phyloP scores from a whole-genome alignment of 2,329 filamentous ascomycete genomes.

The Talaromyces sp. region DNA sequence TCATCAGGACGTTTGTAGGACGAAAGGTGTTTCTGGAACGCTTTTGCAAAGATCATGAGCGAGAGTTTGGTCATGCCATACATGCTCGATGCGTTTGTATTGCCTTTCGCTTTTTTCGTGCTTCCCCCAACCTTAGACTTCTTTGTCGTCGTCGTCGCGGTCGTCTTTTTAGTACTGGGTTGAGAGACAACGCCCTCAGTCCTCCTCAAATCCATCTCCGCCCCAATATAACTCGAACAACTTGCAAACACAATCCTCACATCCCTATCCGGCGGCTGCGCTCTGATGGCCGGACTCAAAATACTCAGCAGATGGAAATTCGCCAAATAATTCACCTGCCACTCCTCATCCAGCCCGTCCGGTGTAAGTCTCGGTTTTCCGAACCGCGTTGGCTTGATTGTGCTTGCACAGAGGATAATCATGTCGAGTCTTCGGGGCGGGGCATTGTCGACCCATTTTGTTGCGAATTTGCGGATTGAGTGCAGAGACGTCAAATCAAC shows the following conservation, averaged over 20 bases:
- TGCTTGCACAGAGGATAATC: constrained; percentile 81
- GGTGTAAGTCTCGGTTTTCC: constrained; percentile 56
- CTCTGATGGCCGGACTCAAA: constrained; percentile 81
- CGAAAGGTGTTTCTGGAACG: constrained; percentile 89
- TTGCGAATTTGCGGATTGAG: constrained; percentile 88
- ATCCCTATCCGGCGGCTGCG: constrained; percentile 90
- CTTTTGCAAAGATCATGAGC: constrained; percentile 80
- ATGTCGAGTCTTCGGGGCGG: constrained; percentile 86
- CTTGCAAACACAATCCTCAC: constrained; percentile 83
- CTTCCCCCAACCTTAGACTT: constrained; percentile 14
- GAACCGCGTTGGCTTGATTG: constrained; percentile 56
- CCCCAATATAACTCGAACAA: constrained; percentile 82
- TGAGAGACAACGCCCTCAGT: constrained; percentile 7
- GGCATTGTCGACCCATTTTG: constrained; percentile 95
- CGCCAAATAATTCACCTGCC: constrained; percentile 91
- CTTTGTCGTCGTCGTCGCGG: constrained; percentile 43
- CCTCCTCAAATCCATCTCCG: constrained; percentile 56
- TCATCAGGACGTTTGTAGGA: constrained; percentile 80
- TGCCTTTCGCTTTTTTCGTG: constrained; percentile 18
- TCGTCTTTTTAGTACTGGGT: constrained; percentile 7
- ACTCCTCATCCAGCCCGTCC: constrained; percentile 83
- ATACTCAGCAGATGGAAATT: constrained; percentile 95
- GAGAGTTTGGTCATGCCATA: constrained; percentile 68
- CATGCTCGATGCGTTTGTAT: constrained; percentile 36
- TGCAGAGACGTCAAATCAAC: constrained; percentile 86